These are phyloP conservation scores for Astrocystis sublimbata DNA, from an alignment of 495 filamentous ascomycete species.

Conservation along the genomic window DNA sequence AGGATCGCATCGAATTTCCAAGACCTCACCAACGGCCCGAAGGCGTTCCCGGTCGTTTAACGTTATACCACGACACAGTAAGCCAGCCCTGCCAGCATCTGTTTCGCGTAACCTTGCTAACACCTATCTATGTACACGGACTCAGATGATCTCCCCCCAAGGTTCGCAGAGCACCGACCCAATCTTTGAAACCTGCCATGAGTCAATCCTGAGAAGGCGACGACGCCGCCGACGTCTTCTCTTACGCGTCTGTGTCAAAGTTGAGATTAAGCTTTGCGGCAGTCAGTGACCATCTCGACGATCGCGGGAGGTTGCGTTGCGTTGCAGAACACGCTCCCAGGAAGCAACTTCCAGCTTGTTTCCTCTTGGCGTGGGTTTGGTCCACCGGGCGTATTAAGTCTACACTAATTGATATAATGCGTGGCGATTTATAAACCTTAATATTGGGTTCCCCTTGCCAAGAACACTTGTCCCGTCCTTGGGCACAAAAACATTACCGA, in stretches of 20 bases:
- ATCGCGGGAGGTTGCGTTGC: neutral
- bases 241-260: too few relatives aligned
- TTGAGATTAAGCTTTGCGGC: neutral
- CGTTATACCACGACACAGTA: too few relatives aligned
- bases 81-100: neutral
- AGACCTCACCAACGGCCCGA: neutral
- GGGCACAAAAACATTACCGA: neutral
- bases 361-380: neutral
- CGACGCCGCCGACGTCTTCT: neutral
- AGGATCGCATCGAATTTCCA: neutral
- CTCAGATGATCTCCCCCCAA: too few relatives aligned
- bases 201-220: too few relatives aligned
- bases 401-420: neutral
- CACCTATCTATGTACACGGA: too few relatives aligned
- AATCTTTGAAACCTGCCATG: neutral
- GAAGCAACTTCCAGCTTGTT: neutral
- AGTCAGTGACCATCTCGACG: neutral
- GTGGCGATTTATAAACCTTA: slow-evolving; percentile 4
- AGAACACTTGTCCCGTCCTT: neutral
- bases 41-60: neutral
- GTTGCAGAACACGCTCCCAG: neutral
- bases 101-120: neutral
- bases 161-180: too few relatives aligned
- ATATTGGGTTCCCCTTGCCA: slow-evolving; percentile 5
- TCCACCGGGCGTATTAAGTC: too few relatives aligned